phyloP scores from a whole-genome alignment of 345 rosid species.

The Arabis alpina region DNA sequence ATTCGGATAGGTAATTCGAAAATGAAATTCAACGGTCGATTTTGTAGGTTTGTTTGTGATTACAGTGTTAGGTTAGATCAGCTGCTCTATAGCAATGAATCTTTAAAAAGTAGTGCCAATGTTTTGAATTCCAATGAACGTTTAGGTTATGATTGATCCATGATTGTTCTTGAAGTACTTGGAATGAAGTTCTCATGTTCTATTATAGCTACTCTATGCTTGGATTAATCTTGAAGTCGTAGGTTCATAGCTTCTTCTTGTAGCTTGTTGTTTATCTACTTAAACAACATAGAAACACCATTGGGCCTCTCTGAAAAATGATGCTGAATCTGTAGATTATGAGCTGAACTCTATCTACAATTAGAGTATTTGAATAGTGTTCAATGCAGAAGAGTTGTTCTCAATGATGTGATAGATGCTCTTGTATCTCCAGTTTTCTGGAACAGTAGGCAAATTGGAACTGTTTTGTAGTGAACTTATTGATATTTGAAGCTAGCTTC shows the following conservation, averaged over 20 bases:
- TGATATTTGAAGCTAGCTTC: conserved; percentile 9
- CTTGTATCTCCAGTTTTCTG: conserved; percentile 8
- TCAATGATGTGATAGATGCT: neutral
- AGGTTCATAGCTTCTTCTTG: conserved; percentile 4
- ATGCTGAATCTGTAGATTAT: neutral
- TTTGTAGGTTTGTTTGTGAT: neutral
- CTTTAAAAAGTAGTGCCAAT: neutral
- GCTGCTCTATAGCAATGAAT: neutral
- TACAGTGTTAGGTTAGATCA: conserved; percentile 1
- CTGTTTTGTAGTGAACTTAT: neutral
- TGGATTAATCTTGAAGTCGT: neutral
- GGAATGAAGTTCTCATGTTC: conserved; percentile 5
- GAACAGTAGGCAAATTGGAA: neutral
- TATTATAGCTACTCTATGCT: neutral
- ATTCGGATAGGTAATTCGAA: conserved; percentile 61
- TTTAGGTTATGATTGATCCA: conserved; percentile 8
- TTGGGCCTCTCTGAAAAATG: neutral
- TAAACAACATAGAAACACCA: neutral
- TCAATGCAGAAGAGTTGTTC: neutral
- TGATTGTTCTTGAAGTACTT: conserved; percentile 4
- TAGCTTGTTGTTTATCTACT: neutral
- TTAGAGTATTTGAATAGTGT: neutral
- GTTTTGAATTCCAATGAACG: neutral
- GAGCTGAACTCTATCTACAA: neutral
- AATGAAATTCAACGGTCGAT: neutral